Evolutionary conservation across 352 stramenopile species (phyloP).

Genomic region (Plasmopara halstedii): DNA sequence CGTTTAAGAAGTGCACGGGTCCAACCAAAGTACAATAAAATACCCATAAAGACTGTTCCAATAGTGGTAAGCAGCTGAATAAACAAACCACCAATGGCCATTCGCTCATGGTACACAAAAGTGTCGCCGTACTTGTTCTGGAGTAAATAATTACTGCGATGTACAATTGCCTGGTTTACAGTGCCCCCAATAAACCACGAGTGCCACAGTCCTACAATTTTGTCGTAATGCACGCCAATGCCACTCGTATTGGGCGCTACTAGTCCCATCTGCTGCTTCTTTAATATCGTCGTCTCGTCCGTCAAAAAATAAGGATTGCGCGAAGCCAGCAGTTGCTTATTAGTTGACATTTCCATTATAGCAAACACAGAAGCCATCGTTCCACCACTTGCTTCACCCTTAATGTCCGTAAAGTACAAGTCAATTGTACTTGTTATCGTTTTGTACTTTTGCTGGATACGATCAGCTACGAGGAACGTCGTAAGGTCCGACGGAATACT

Average conservation of each 20-base stretch:
- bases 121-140: conserved; percentile 45
- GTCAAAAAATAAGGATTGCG: conserved; percentile 55
- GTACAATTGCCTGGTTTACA: conserved; percentile 78
- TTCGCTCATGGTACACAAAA: conserved; percentile 62
- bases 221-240: conserved; percentile 50
- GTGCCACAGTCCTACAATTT: conserved; percentile 55
- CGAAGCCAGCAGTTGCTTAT: conserved; percentile 28
- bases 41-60: conserved; percentile 26
- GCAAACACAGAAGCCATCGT: conserved; percentile 50
- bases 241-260: conserved; percentile 29
- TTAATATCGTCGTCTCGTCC: conserved; percentile 28
- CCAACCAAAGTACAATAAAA: conserved; percentile 50
- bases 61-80: conserved; percentile 34
- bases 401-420: conserved; percentile 40
- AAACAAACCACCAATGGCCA: conserved; percentile 39
- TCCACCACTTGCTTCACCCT: conserved; percentile 53
- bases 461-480: conserved; percentile 61
- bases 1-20: conserved; percentile 61
- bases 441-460: conserved; percentile 45
- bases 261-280: conserved; percentile 27
- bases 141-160: conserved; percentile 59
- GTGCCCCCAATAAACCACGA: conserved; percentile 69
- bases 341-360: conserved; percentile 45
- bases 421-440: conserved; percentile 29
- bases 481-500: conserved; percentile 84